Evolutionary conservation across 2,329 filamentous ascomycete genomes (phyloP).

Genomic region (Pyrenophora graminea): DNA sequence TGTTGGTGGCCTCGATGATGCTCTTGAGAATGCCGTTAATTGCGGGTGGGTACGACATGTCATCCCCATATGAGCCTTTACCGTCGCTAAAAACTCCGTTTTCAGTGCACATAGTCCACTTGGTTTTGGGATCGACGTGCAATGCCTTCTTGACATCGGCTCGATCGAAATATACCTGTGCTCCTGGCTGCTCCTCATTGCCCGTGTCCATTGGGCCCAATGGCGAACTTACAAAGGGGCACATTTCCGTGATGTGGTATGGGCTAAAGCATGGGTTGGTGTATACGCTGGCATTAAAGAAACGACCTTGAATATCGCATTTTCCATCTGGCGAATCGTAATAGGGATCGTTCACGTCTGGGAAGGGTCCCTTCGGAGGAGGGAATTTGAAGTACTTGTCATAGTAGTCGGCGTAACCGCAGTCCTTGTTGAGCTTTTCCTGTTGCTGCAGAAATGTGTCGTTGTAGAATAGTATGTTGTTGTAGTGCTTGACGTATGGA

Average conservation of each 20-base stretch:
- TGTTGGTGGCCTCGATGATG: conserved; percentile 58
- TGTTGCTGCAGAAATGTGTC: conserved; percentile 47
- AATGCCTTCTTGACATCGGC: conserved; percentile 57
- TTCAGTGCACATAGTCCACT: conserved; percentile 50
- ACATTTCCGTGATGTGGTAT: conserved; percentile 54
- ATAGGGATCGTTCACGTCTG: conserved; percentile 32
- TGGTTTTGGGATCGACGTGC: conserved; percentile 51
- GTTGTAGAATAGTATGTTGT: conserved; percentile 50
- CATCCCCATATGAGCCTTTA: conserved; percentile 25
- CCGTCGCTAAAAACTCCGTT: conserved; percentile 51
- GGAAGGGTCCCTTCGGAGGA: conserved; percentile 41
- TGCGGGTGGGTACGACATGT: conserved; percentile 47
- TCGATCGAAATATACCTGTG: conserved; percentile 57
- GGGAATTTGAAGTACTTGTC: conserved; percentile 49
- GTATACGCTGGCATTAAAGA: conserved; percentile 46
- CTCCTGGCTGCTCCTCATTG: conserved; percentile 44
- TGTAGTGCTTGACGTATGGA: conserved; percentile 47
- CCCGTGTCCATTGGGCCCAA: conserved; percentile 45
- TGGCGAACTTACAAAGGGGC: conserved; percentile 48
- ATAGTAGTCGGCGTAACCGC: conserved; percentile 29
- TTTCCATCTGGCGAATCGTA: conserved; percentile 25
- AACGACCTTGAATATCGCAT: conserved; percentile 49
- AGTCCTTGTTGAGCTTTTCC: conserved; percentile 36
- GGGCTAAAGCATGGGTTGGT: conserved; percentile 58
- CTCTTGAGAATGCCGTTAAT: conserved; percentile 50